Percentiles rank a stretch among this genome's conserved stretches.
phyloP scores from a whole-genome alignment of 176 grass and related monocot genomes.

The Aegilops longissima region DNA sequence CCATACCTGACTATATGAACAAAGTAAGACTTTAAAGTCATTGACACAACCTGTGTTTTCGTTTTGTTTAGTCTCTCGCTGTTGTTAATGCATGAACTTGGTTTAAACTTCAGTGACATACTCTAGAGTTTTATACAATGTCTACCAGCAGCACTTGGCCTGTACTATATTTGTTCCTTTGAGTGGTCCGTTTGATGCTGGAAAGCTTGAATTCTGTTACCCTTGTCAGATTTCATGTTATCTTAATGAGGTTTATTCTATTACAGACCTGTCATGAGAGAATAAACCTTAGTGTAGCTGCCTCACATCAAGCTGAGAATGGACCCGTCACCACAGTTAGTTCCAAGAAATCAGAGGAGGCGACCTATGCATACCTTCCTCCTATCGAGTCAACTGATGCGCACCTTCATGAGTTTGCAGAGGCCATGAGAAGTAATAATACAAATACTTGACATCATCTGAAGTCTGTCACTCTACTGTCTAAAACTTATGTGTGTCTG shows the following conservation, averaged over 20 bases:
- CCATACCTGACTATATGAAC: background rate
- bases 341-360: slow-evolving; percentile 50
- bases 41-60: background rate
- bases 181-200: slow-evolving; percentile 1
- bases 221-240: background rate
- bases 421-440: slow-evolving; percentile 83
- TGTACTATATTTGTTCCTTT: background rate
- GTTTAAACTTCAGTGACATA: background rate
- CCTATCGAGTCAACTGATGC: slow-evolving; percentile 76
- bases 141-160: background rate
- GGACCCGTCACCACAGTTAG: slow-evolving; percentile 16
- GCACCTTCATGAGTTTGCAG: slow-evolving; percentile 88
- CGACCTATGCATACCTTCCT: slow-evolving; percentile 60
- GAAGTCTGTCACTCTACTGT: background rate
- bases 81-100: background rate
- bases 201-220: background rate
- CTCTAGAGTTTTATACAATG: background rate
- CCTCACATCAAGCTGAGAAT: slow-evolving; percentile 44
- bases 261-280: slow-evolving; percentile 47
- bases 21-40: background rate
- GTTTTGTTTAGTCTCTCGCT: background rate
- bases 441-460: slow-evolving; percentile 7
- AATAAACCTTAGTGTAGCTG: slow-evolving; percentile 34
- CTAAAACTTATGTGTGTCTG: background rate
- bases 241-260: slow-evolving; percentile 18